Evolutionary conservation across 2,329 filamentous ascomycete species (phyloP), one percentile per base, ranked within the genome.

Genomic region (Paracamarosporium sp.): DNA sequence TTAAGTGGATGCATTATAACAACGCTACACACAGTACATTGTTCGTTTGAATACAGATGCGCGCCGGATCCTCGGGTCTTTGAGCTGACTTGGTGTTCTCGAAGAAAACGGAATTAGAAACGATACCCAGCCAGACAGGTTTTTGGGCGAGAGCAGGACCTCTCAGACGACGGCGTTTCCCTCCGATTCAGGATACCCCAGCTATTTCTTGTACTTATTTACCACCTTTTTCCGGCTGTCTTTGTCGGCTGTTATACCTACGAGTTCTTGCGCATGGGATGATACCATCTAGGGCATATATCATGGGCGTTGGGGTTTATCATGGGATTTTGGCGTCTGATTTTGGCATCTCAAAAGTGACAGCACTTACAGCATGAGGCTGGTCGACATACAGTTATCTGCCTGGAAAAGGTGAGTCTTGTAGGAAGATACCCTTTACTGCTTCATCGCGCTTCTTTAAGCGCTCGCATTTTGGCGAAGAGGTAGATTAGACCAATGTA

Each of bases 121-220:
- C 27, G 52, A 54, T 48, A 54, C 51, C 43, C 33, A 47, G 47
- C 40, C 52, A 55, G 56, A 48, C 56, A 55, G 56, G 52, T 30
- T 24, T 47, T 41, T 31, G 46, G 41, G 52, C 41, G 52, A 59
- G 56, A 55, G 52, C 52, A 48, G 52, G 46, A 55, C 20, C 35
- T 53, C 40, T 55, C 46, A 17, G 12, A 52, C 27, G 28, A 28
- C 45, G 17, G 35, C 45, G 33, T 51, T 50, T 48, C 25, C 36
- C 30, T 47, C 50, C 41, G 41, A 52, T 58, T 55, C 40, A 38
- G 48, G 52, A 55, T 55, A 59, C 56, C 51, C n/a, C 56, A 48
- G 30, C 15, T 25, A 51, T 50, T 31, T 22, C 27, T 45, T 31
- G 30, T 38, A 30, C 30, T 47, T 22, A 20, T 47, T 15, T 13